Base-by-base conservation (phyloP, 768 basidiomycete species). In the Sarcodon sp. region DNA sequence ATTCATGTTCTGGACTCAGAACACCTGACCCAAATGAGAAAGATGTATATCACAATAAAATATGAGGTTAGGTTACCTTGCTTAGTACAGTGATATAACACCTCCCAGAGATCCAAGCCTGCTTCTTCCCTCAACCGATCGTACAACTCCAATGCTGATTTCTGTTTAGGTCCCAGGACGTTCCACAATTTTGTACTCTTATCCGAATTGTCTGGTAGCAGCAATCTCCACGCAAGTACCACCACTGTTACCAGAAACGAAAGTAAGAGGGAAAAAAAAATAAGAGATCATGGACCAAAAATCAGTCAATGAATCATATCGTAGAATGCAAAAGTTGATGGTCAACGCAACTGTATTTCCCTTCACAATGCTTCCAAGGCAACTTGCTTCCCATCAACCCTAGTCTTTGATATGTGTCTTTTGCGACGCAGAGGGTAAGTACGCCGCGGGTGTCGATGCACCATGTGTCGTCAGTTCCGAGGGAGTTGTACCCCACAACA, bases 371-470 rank as follows among this genome's bases (percentile, higher is more conserved):
- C 47, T 51, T 52, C 52, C 60, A 80, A 0, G 77, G 72, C 39
- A 82, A 50, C 27, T 65, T 69, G 49, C 63, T 61, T 4, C 86
- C 84, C 0, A 75, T 66, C 12, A 85, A 54, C 1, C 84, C 82
- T 7, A 85, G 67, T 6, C 62, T 61, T 53, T 83, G 72, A 57
- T 85, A 85, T 0, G 76, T 75, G 13, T 66, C 64, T 58, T 77
- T 79, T 38, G 67, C 67, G 5, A 79, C 67, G 21, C 66, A 74
- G 15, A 85, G 58, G 0, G 78, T 78, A 50, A 87, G 60, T 39
- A 77, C 53, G 3, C 79, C 78, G 13, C 79, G 72, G 2, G 70
- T 66, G 55, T 86, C 83, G 48, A 85, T 66, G 55, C 80, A 83
- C 85, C 86, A 87, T 2, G 69, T 69, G 51, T 84, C 82, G 32